Evolutionary conservation across 495 filamentous ascomycete genomes (phyloP).

Genomic region (Xylaria bambusicola): DNA sequence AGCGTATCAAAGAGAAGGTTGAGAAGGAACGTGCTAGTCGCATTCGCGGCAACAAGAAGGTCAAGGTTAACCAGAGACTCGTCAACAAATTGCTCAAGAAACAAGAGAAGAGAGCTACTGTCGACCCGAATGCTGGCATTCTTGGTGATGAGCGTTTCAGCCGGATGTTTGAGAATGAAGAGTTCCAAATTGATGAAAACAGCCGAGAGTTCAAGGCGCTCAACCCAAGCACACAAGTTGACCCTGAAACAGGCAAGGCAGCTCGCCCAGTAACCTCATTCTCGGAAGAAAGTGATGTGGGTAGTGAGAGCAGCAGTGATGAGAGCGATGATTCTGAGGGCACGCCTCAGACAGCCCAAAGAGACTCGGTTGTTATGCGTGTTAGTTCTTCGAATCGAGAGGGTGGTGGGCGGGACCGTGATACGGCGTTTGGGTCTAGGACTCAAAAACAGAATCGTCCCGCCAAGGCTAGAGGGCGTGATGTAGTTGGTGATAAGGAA

Average conservation of each 20-base stretch:
- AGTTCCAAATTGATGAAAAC: constrained; percentile 90
- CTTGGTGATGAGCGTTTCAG: constrained; percentile 85
- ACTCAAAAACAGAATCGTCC: constrained; percentile 49
- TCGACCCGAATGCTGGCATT: constrained; percentile 61
- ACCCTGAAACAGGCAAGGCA: constrained; percentile 26
- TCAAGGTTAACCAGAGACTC: constrained; percentile 81
- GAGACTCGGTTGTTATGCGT: constrained; percentile 58
- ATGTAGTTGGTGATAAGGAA: constrained; percentile 79
- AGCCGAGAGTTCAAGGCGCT: constrained; percentile 81
- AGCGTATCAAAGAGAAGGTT: constrained; percentile 86
- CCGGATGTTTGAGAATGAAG: constrained; percentile 85
- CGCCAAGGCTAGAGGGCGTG: constrained; percentile 48
- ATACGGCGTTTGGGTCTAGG: constrained; percentile 72
- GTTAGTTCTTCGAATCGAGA: constrained; percentile 66
- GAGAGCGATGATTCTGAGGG: constrained; percentile 40
- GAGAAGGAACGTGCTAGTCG: constrained; percentile 90
- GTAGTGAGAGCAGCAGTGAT: constrained; percentile 47
- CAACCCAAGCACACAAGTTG: constrained; percentile 73
- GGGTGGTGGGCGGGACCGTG: constrained; percentile 55
- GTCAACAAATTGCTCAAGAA: constrained; percentile 79
- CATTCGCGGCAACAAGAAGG: constrained; percentile 90
- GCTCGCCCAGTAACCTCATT: constrained; percentile 20
- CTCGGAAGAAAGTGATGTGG: constrained; percentile 38
- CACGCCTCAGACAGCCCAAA: constrained; percentile 30
- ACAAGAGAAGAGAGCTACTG: constrained; percentile 77